Evolutionary conservation across 352 stramenopile genomes (phyloP), one percentile per base, ranked within the genome.

Genomic region (Pythium dissotocum): DNA sequence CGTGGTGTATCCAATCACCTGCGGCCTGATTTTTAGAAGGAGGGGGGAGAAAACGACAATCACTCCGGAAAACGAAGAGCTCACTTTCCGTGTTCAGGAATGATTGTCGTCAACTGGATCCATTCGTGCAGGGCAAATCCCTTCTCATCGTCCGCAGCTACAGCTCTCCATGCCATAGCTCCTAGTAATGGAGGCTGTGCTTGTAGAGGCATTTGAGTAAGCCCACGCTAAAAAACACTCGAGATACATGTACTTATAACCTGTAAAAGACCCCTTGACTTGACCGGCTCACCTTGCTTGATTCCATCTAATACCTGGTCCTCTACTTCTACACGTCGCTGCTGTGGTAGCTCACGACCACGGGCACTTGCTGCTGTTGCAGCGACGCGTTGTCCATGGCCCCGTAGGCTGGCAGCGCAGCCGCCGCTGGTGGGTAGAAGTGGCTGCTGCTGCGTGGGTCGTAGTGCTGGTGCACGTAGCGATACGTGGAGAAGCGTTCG

Each of bases 401-500:
- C 21, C 65, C 65, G 58, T 71, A 72, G 3, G 21, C 4, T 30
- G 44, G 42, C 40, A 18, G 6, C 24, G 33, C 48, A 0, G 12
- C 33, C 2, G 63, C 30, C 14, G 46, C 38, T 14, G 42, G 12
- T 14, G 67, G 61, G 24, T 65, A 57, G 49, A 64, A 49, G 2
- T 65, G 51, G 42, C 2, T 13, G 36, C 28, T n/a, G 28, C n/a
- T 26, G 28, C 46, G 30, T 28, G 60, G 44, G 54, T 63, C 42
- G 58, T 77, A 79, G 46, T 82, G 68, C 28, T 70, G 64, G 48
- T 79, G 73, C 32, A 86, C 72, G n/a, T 83, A 80, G 56, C 76
- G 76, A 32, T 84, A 80, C 26, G 75, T 77, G n/a, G 72, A 76
- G 69, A 90, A 80, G 58, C 72, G 75, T 58, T 91, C 83, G 55